Evolutionary conservation across 805 yeast genomes (phyloP).

Genomic region (Schizosaccharomyces osmophilus): DNA sequence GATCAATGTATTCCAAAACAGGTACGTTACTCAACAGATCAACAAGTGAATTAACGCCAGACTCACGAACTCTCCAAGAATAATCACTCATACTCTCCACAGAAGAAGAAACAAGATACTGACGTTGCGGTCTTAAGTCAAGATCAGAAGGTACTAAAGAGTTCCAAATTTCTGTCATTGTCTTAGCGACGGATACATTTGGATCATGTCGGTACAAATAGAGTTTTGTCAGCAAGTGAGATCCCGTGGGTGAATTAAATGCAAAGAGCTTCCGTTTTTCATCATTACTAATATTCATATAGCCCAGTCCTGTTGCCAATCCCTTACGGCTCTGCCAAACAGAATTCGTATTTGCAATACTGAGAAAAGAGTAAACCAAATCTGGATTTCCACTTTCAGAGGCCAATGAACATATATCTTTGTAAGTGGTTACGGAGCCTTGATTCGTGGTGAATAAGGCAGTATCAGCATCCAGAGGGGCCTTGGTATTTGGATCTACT

Average conservation of each 20-base stretch:
- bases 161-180: constrained; percentile 80
- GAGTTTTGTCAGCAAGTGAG: constrained; percentile 50
- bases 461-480: constrained; percentile 12
- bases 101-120: constrained; percentile 37
- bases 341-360: constrained; percentile 64
- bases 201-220: constrained; percentile 77
- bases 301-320: constrained; percentile 77
- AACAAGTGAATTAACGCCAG: constrained; percentile 45
- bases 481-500: neutral
- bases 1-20: constrained; percentile 21
- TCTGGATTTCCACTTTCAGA: constrained; percentile 91
- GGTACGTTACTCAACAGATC: constrained; percentile 45
- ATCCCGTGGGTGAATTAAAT: constrained; percentile 29
- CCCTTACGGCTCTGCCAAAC: constrained; percentile 87
- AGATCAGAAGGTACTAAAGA: constrained; percentile 32
- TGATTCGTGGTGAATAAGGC: constrained; percentile 25
- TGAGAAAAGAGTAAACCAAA: constrained; percentile 80
- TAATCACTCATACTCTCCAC: constrained; percentile 44
- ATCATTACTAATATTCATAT: constrained; percentile 49
- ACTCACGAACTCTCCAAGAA: constrained; percentile 89
- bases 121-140: constrained; percentile 29
- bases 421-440: constrained; percentile 60
- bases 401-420: constrained; percentile 49
- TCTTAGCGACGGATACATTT: constrained; percentile 38
- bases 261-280: constrained; percentile 38